phyloP scores from a whole-genome alignment of 306 rosid genomes.

The Trifolium fragiferum region DNA sequence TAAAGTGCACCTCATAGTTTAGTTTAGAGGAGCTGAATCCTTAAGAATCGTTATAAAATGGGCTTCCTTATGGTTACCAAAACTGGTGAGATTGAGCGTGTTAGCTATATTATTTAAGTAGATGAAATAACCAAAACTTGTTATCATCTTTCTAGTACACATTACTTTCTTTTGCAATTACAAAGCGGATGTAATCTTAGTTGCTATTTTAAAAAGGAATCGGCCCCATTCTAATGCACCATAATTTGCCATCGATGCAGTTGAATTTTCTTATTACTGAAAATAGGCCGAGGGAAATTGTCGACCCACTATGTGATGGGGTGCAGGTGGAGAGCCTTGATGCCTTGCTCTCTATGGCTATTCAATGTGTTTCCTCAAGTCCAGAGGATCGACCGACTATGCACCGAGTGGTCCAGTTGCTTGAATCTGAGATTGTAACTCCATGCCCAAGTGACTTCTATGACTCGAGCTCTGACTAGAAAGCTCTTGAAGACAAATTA shows the following conservation, averaged over 20 bases:
- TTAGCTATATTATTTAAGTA: conserved; percentile 9
- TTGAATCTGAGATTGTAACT: conserved; percentile 95
- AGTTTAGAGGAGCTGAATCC: conserved; percentile 15
- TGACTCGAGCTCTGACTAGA: conserved; percentile 81
- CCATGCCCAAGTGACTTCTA: conserved; percentile 98
- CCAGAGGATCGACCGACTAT: conserved; percentile 95
- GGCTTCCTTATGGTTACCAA: conserved; percentile 3
- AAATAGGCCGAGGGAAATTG: conserved; percentile 82
- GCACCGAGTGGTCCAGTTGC: conserved; percentile 95
- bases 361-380: conserved; percentile 85
- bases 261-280: conserved; percentile 86
- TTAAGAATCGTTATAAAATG: too few species aligned
- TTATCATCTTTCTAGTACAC: conserved; percentile 33
- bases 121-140: conserved; percentile 25
- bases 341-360: conserved; percentile 83
- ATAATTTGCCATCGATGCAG: conserved; percentile 52
- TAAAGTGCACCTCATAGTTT: neutral
- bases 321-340: conserved; percentile 87
- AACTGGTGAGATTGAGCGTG: neutral
- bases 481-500: conserved; percentile 31
- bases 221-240: conserved; percentile 41
- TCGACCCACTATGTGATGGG: conserved; percentile 81
- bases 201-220: conserved; percentile 35
- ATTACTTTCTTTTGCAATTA: conserved; percentile 14
- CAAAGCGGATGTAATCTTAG: conserved; percentile 12